Percentiles rank a stretch among this genome's conserved stretches.
These are phyloP conservation scores for Eucalyptus albens DNA, from an alignment of 345 rosid genomes.

Conservation along the genomic window DNA sequence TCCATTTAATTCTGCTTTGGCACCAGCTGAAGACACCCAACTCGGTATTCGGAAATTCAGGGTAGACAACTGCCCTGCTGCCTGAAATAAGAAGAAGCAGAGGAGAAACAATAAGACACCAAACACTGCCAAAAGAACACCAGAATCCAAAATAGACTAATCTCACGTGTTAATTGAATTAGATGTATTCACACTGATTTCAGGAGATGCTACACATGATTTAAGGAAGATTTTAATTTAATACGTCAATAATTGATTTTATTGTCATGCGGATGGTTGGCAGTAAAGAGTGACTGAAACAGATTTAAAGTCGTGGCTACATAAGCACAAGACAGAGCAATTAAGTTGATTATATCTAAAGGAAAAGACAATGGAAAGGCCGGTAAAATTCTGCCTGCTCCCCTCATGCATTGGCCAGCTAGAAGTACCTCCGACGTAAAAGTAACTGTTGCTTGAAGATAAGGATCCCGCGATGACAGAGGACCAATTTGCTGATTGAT, in stretches of 20 bases:
- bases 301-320: background rate
- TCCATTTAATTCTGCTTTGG: slow-evolving; percentile 46
- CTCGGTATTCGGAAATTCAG: slow-evolving; percentile 66
- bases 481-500: slow-evolving; percentile 61
- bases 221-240: background rate
- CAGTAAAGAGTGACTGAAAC: too few species aligned
- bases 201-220: background rate
- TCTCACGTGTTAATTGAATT: background rate
- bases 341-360: background rate
- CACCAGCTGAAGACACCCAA: slow-evolving; percentile 58
- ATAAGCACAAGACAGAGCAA: background rate
- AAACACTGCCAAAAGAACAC: background rate
- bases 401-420: background rate
- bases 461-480: slow-evolving; percentile 53
- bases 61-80: slow-evolving; percentile 28
- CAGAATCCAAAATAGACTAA: background rate
- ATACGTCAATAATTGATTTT: background rate
- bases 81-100: slow-evolving; percentile 16
- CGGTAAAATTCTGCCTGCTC: too few species aligned
- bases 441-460: slow-evolving; percentile 36
- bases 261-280: background rate
- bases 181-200: background rate
- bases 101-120: background rate
- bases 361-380: background rate
- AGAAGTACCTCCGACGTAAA: slow-evolving; percentile 36